A percentile compares a stretch with the other conserved stretches of the same genome.
Conservation (phyloP, 192 early-diverging fungal species). For the Coemansia sp. region DNA sequence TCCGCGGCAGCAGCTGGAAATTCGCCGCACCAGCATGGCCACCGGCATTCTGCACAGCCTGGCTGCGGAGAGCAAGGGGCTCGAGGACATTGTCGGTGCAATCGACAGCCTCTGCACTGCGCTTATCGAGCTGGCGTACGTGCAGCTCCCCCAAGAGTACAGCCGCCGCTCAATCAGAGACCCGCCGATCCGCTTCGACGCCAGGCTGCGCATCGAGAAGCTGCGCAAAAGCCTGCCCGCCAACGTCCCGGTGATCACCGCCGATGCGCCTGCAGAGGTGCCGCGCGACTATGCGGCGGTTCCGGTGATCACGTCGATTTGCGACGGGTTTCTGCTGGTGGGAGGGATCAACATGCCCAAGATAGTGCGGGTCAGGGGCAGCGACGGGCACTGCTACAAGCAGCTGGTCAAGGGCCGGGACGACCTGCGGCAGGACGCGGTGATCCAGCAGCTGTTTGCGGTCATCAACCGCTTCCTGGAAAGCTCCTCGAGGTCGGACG, state of each 20-base stretch:
- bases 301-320: conserved; percentile 34
- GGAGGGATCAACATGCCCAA: conserved; percentile 56
- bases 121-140: conserved; percentile 44
- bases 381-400: conserved; percentile 48
- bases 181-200: conserved; percentile 29
- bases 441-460: conserved; percentile 65
- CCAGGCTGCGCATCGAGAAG: conserved; percentile 22
- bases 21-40: conserved; percentile 42
- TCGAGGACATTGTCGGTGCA: conserved; percentile 27
- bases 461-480: conserved; percentile 62
- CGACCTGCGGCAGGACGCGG: conserved; percentile 75
- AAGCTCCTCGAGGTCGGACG: not conserved
- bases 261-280: conserved; percentile 20
- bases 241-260: conserved; percentile 40
- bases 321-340: conserved; percentile 39
- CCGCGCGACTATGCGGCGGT: conserved; percentile 42
- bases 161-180: conserved; percentile 24
- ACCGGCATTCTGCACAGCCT: conserved; percentile 27
- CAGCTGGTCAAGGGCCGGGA: conserved; percentile 63
- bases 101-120: conserved; percentile 40
- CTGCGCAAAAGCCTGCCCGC: conserved; percentile 36
- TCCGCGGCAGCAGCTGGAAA: conserved; percentile 40
- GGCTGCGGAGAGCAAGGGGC: conserved; percentile 9
- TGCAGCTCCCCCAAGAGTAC: conserved; percentile 42
- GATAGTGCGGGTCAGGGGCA: conserved; percentile 39